phyloP scores from a whole-genome alignment of 202 grass and related monocot species.

The Saccharum hybrid region DNA sequence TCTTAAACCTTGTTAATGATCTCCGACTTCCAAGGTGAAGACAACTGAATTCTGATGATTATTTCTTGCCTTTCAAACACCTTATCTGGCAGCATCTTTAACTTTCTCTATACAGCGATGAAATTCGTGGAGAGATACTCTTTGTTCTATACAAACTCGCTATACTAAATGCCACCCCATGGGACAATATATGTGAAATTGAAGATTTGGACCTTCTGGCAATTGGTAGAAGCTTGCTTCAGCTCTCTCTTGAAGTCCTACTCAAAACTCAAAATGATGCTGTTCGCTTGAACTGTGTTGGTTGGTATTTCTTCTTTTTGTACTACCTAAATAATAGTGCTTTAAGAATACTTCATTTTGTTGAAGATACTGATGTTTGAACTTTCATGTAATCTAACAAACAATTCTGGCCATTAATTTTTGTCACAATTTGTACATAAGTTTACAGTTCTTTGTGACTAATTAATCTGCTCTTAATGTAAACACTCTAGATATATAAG shows the following conservation, averaged over 20 bases:
- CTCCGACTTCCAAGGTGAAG: constrained; percentile 84
- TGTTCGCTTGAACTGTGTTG: constrained; percentile 91
- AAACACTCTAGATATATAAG: constrained; percentile 26
- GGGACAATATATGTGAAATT: constrained; percentile 60
- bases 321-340: constrained; percentile 10
- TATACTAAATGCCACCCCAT: constrained; percentile 67
- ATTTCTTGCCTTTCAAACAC: constrained; percentile 25
- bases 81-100: constrained; percentile 36
- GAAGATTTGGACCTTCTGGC: constrained; percentile 47
- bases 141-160: constrained; percentile 87
- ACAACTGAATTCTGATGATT: constrained; percentile 34
- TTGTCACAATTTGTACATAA: background rate
- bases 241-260: constrained; percentile 76
- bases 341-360: background rate
- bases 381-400: constrained; percentile 6
- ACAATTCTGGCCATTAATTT: constrained; percentile 26
- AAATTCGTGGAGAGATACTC: constrained; percentile 86
- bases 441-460: constrained; percentile 23
- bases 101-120: constrained; percentile 69
- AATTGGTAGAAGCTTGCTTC: constrained; percentile 59
- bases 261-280: constrained; percentile 88
- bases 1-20: constrained; percentile 73
- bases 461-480: constrained; percentile 29
- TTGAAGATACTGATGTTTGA: background rate
- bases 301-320: constrained; percentile 52